Evolutionary conservation across 1,284 basidiomycete genomes (phyloP), one percentile per base, ranked within the genome.

Genomic region (Ganoderma sinense): DNA sequence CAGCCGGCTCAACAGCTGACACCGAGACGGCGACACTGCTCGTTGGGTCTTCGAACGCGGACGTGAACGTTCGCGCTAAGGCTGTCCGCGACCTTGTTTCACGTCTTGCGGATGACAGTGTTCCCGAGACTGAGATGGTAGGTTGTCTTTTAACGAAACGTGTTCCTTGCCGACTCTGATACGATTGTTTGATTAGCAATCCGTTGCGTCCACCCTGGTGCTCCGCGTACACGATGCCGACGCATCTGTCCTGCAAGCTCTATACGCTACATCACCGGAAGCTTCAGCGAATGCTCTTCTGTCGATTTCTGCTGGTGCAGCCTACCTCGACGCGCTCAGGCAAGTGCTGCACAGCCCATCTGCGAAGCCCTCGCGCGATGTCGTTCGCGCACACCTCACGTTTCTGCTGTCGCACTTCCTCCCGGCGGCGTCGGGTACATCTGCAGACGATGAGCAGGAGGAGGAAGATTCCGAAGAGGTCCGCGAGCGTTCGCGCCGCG

Each of bases 371-470:
- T 84, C 88, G 58, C 86, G 88, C 2, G 80, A 70, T 23, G 55
- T 90, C 66, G 79, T 95, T 14, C 84, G 86, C 31, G 77, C 84
- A 1, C 94, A 96, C 75, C 79, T 93, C 13, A 75, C 80, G 2
- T 97, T 94, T 80, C 82, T 96, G 14, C 80, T 84, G 1, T 79
- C 83, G 0, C 81, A 89, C 33, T 87, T 93, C 67, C 77, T 76
- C 40, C 74, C 76, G 5, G 29, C 62, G 1, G 68, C 78, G 31
- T 39, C 51, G 4, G 43, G 45, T 2, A 41, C 18, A 2, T 58
- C 60, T 18, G 40, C 18, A 8, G n/a, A 33, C 1, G 59, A 69
- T 8, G 64, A 62, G 20, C 26, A 41, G 8, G 66, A 53, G 13
- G 64, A 51, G 23, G 51, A 56, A 3, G 68, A 71, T 20, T 66